Evolutionary conservation across 352 stramenopile species (phyloP).

Genomic region (Pilasporangium apinafurcum): DNA sequence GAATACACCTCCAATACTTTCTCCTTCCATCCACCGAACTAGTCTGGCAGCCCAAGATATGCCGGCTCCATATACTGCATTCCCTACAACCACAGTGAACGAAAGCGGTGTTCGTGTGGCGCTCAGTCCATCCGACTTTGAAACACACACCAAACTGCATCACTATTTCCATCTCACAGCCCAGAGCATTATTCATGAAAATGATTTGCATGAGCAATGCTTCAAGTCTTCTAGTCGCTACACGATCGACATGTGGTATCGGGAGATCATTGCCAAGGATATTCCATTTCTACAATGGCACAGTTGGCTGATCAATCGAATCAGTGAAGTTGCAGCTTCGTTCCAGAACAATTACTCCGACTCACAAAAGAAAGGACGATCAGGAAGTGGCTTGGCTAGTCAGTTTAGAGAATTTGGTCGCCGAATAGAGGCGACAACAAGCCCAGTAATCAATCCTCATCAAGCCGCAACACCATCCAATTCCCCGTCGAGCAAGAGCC

Average conservation of each 20-base stretch:
- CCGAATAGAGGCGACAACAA: constrained; percentile 1
- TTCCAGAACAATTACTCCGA: no score
- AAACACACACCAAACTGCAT: constrained; percentile 79
- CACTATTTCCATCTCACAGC: constrained; percentile 86
- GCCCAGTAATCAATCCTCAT: background rate
- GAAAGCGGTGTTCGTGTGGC: constrained; percentile 27
- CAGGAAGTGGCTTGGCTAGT: constrained; percentile 3
- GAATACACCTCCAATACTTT: no score
- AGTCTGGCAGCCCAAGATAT: background rate
- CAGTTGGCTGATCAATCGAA: constrained; percentile 80
- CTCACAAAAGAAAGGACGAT: no score
- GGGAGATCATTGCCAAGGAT: constrained; percentile 59
- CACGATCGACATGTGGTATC: constrained; percentile 82
- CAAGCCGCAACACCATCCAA: background rate
- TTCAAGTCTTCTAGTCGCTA: constrained; percentile 79
- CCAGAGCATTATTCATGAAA: constrained; percentile 84
- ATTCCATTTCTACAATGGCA: constrained; percentile 79
- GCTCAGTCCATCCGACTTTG: constrained; percentile 46
- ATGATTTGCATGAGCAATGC: constrained; percentile 70
- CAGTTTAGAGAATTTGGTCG: constrained; percentile 8
- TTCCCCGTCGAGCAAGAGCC: constrained; percentile 3
- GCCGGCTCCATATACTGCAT: constrained; percentile 24
- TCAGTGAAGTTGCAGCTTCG: constrained; percentile 46
- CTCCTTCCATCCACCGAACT: no score
- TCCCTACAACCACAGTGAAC: constrained; percentile 18